A percentile compares a stretch with the other conserved stretches of the same genome.
phyloP scores from a whole-genome alignment of 2,329 filamentous ascomycete species.

The Pseudopithomyces maydicus region DNA sequence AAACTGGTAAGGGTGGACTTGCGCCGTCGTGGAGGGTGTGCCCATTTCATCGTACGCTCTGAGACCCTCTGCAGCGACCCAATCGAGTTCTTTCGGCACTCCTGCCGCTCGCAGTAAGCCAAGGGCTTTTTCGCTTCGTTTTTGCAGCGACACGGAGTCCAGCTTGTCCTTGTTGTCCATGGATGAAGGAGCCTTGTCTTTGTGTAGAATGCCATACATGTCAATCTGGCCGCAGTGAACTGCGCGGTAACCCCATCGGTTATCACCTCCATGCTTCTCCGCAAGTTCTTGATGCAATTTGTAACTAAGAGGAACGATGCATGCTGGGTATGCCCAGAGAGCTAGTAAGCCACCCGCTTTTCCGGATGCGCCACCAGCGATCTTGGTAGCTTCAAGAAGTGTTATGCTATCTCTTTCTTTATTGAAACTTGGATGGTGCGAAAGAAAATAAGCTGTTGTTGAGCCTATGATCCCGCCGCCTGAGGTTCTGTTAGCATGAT shows the following conservation, averaged over 20 bases:
- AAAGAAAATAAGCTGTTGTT: constrained; percentile 89
- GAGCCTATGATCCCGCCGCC: constrained; percentile 93
- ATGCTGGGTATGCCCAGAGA: constrained; percentile 86
- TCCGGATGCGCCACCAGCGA: constrained; percentile 91
- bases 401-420: constrained; percentile 77
- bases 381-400: constrained; percentile 80
- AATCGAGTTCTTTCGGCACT: constrained; percentile 80
- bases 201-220: constrained; percentile 50
- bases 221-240: constrained; percentile 74
- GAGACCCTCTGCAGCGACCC: constrained; percentile 73
- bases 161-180: constrained; percentile 31
- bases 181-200: constrained; percentile 23
- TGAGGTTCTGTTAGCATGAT: constrained; percentile 37
- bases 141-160: constrained; percentile 59
- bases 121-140: constrained; percentile 57
- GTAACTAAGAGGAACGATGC: constrained; percentile 85
- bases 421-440: constrained; percentile 81
- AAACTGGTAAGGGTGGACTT: constrained; percentile 92
- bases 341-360: constrained; percentile 92
- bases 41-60: constrained; percentile 83
- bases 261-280: constrained; percentile 77
- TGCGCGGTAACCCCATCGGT: constrained; percentile 84
- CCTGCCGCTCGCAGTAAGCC: constrained; percentile 60
- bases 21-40: constrained; percentile 77
- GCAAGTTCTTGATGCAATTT: constrained; percentile 73